Evolutionary conservation across 78 protist genomes (phyloP).

Genomic region (Diacronema lutheri): DNA sequence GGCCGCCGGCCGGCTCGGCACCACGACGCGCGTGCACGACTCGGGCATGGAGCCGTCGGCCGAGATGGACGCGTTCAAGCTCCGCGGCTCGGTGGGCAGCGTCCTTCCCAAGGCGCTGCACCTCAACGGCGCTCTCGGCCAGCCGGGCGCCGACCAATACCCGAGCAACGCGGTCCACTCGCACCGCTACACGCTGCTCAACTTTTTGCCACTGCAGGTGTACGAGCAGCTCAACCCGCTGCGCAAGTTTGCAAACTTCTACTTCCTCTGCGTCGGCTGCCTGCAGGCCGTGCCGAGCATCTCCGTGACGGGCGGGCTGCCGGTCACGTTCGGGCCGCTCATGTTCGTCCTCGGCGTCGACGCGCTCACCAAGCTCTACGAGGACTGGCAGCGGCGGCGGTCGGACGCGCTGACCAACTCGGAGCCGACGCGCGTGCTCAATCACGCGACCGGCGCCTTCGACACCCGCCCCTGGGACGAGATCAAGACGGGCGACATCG

Average conservation of each 20-base stretch:
- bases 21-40: no score
- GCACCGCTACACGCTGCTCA: conserved; percentile 42
- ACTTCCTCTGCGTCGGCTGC: conserved; percentile 57
- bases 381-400: not conserved
- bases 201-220: conserved; percentile 36
- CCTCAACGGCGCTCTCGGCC: no score
- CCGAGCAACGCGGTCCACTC: not conserved
- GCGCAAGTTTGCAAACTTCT: conserved; percentile 57
- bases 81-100: no score
- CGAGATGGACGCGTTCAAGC: no score
- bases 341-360: not conserved
- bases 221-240: conserved; percentile 48
- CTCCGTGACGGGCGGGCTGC: not conserved
- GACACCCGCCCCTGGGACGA: not conserved
- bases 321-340: not conserved
- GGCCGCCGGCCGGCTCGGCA: no score
- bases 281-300: conserved; percentile 33
- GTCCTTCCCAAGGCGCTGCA: no score
- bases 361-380: not conserved
- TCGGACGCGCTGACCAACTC: not conserved
- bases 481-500: not conserved
- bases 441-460: not conserved
- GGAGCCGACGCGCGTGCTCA: not conserved
- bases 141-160: no score
- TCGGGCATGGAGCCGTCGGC: no score